A percentile compares a stretch with the other conserved stretches of the same genome.
Evolutionary conservation across 495 filamentous ascomycete genomes (phyloP).

Genomic region (Cetradonia linearis): DNA sequence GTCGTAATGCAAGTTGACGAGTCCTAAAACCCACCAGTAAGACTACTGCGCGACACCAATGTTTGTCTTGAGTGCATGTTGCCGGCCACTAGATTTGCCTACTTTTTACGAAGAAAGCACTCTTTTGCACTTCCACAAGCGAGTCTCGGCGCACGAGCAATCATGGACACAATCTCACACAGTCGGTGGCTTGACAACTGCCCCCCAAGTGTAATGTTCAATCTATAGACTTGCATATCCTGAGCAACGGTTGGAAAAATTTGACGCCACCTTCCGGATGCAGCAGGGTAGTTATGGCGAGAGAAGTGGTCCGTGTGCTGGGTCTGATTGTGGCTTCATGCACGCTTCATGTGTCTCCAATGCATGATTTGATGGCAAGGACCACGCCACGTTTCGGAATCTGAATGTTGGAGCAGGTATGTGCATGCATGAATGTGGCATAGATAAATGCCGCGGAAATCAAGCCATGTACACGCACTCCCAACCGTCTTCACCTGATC

Average conservation of each 20-base stretch:
- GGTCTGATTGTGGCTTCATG: neutral
- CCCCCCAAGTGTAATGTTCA: neutral
- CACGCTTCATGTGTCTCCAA: neutral
- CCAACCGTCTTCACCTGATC: neutral
- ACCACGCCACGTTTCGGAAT: neutral
- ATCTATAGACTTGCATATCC: neutral
- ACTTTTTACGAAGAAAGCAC: neutral
- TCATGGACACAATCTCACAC: neutral
- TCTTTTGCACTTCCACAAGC: neutral
- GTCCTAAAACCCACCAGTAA: neutral
- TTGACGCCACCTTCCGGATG: neutral
- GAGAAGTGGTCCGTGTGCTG: neutral
- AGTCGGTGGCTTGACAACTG: neutral
- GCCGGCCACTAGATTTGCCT: neutral
- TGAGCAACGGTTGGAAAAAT: neutral
- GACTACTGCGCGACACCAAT: neutral
- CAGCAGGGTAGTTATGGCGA: neutral
- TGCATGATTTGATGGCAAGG: neutral
- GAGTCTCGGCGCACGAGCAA: neutral
- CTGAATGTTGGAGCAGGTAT: neutral
- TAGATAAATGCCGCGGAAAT: neutral
- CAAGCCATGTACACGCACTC: neutral
- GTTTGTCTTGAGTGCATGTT: neutral
- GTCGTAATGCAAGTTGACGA: neutral
- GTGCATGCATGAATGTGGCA: neutral